Evolutionary conservation across 129 eudicot genomes (phyloP), one percentile per base, ranked within the genome.

Genomic region (Artemisia annua): DNA sequence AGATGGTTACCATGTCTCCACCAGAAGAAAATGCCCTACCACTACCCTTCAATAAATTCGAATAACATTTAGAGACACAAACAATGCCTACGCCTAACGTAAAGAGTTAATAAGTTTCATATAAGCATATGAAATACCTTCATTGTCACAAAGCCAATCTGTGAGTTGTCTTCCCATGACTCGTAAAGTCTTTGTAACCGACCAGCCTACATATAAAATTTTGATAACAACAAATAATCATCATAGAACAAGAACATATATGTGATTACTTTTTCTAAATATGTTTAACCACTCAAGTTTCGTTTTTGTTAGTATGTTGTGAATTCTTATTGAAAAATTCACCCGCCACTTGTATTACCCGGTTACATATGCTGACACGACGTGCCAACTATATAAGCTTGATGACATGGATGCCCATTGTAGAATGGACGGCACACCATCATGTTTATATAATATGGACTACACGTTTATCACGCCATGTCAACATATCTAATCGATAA

Each of bases 81-180:
- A 44, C 39, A 17, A 30, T 54, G 4, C 30, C 28, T 70, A 50
- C 49, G 6, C 28, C 39, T 66, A 50, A 57, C 20, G 48, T 17
- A 79, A 59, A 18, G 46, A 11, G 39, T 7, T 5, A 30, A 52
- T 39, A 50, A 48, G 0, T 61, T 18, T 66, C 58, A 43, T 13
- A 61, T 13, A 56, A 72, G 14, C 65, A 52, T 13, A 0, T 30
- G 56, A 9, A 63, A 63, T 86, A 95, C 99, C 97, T 90, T 91
- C 96, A 95, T 86, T 8, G 88, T 54, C 63, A 88, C 89, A 69
- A 91, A 95, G 61, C 99, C 99, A 78, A 95, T 83, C 72, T 85
- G 84, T 22, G 99, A 78, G 67, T 90, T 90, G 20, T 95, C 97
- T 80, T 95, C 99, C 99, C 99, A 95, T 22, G 96, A 88, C 70